Evolutionary conservation across 306 rosid genomes (phyloP), one percentile per base, ranked within the genome.

Genomic region (Glycine latifolia): DNA sequence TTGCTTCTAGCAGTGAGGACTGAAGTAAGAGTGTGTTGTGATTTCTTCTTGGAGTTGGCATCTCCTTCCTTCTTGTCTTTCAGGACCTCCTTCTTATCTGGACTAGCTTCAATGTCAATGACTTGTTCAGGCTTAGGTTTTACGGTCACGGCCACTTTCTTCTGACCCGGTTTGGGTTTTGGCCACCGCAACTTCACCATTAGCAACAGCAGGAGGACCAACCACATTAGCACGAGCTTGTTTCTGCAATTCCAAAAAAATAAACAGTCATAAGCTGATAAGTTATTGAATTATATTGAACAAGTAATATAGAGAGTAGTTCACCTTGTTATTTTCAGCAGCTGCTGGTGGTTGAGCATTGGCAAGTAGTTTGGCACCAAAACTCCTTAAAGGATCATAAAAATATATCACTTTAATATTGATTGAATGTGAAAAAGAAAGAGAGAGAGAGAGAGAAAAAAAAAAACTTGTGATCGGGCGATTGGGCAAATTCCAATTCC

Each of bases 1-100:
- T 91, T 94, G 97, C 98, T 94, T 84, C 98, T 56, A 44, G 97
- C 98, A 5, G 97, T 86, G 58, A 94, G 92, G 1, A 89, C 94
- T 1, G 98, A 87, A 35, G 93, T 78, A 43, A 89, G 90, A 79
- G 94, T 87, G 0, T 86, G 31, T 1, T 26, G 85, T 33, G 87
- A 59, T 71, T 92, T 90, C 90, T 91, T 94, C 84, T 80, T 90
- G 8, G 89, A 74, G 7, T 75, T 48, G 4, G 8, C 26, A 33
- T 74, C 92, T 88, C 75, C 93, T 13, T 85, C 92, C 76, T 89
- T 90, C 87, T 88, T 94, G 72, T 16, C 87, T 47, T 86, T 79
- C 69, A 81, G 76, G 8, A 62, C 12, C 60, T 79, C 84, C 16
- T 80, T 26, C 31, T 26, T 31, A 0, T 87, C 93, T 0, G 91